Conservation (phyloP, 140 eudicot genomes). For the Flaveria floridana region DNA sequence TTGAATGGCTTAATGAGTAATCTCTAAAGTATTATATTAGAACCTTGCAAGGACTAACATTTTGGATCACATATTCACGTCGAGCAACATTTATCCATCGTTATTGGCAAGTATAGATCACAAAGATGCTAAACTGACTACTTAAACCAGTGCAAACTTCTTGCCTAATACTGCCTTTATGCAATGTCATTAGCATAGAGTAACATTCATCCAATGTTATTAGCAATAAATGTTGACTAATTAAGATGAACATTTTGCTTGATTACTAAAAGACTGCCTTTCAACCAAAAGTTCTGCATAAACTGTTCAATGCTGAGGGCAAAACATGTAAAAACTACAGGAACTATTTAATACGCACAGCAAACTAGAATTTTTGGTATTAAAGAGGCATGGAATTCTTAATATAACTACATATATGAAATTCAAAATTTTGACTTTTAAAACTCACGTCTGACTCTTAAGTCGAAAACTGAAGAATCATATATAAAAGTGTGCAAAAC, state of each 20-base stretch:
- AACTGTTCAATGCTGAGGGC: conserved; percentile 1
- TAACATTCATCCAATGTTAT: too few relatives aligned
- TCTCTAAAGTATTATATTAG: not conserved
- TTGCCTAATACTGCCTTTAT: not conserved
- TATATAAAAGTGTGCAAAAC: not conserved
- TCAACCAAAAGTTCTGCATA: not conserved
- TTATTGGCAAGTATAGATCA: not conserved
- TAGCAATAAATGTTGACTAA: conserved; percentile 2
- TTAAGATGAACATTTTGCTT: conserved; percentile 17
- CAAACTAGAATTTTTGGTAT: not conserved
- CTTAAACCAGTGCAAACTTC: not conserved
- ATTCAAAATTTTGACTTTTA: too few relatives aligned
- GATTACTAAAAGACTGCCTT: not conserved
- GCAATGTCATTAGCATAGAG: too few relatives aligned
- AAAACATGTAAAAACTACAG: conserved; percentile 13
- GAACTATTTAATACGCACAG: conserved; percentile 12
- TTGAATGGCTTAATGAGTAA: not conserved
- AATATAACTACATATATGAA: too few relatives aligned
- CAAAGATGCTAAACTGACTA: not conserved
- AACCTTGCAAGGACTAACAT: conserved; percentile 15
- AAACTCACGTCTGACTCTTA: too few relatives aligned
- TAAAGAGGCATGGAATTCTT: not conserved
- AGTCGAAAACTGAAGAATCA: too few relatives aligned
- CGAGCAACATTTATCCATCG: conserved; percentile 5
- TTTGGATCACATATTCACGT: not conserved